Conservation (phyloP, 2,329 filamentous ascomycete species). For the Pseudogymnoascus sp. region DNA sequence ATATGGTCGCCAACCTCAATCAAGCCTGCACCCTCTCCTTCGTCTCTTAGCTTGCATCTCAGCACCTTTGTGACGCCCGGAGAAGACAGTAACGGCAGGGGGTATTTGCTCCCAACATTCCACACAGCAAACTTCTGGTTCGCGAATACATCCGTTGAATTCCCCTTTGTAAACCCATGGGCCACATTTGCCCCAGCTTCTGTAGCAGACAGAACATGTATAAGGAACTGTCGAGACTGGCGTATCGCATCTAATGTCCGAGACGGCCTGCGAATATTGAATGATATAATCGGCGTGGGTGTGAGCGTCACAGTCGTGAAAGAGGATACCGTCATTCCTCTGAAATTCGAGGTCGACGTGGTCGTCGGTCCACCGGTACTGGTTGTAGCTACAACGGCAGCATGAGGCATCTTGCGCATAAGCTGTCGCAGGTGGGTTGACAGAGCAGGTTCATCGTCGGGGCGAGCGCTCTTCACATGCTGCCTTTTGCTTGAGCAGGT, state of each 20-base stretch:
- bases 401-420: constrained; percentile 26
- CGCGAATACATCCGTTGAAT: constrained; percentile 11
- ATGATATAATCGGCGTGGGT: constrained; percentile 27
- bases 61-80: constrained; percentile 17
- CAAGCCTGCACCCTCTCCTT: constrained; percentile 14
- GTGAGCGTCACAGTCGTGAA: constrained; percentile 26
- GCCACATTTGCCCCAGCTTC: constrained; percentile 20
- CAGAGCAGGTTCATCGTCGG: constrained; percentile 11
- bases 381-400: constrained; percentile 26
- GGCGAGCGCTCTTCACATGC: not conserved
- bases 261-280: constrained; percentile 28
- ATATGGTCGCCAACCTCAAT: constrained; percentile 25
- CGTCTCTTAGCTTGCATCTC: constrained; percentile 18
- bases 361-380: not conserved
- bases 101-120: constrained; percentile 3
- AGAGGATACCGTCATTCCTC: constrained; percentile 29
- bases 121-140: constrained; percentile 2
- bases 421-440: constrained; percentile 21
- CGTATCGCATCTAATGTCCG: constrained; percentile 22
- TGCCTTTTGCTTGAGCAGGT: not conserved
- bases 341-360: not conserved
- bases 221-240: constrained; percentile 18
- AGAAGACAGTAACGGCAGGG: constrained; percentile 15
- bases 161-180: constrained; percentile 21
- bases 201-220: constrained; percentile 22